Percentiles rank a stretch among this genome's conserved stretches.
These are phyloP conservation scores for Silene conica DNA, from an alignment of 148 eudicot species.

Conservation along the genomic window DNA sequence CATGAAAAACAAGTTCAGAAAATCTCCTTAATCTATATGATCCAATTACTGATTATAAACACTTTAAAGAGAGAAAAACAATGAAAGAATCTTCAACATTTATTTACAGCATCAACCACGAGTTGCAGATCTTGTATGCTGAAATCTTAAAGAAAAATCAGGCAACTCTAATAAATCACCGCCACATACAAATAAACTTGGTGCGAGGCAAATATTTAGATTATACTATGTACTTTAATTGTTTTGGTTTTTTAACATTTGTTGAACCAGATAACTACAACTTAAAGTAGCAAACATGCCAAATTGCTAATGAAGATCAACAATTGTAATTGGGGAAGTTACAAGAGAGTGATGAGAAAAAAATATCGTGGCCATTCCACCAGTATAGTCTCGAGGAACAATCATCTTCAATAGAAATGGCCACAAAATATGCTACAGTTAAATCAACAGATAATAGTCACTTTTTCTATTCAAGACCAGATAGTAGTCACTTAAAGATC, in stretches of 20 bases:
- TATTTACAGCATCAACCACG: neutral
- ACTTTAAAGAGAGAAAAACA: neutral
- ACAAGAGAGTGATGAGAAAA: neutral
- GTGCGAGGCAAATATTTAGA: neutral
- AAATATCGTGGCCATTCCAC: slow-evolving; percentile 80
- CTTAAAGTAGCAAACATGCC: neutral
- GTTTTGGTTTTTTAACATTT: neutral
- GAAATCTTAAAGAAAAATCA: neutral
- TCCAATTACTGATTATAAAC: neutral
- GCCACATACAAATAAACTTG: neutral
- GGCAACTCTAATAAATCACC: neutral
- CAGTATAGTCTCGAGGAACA: slow-evolving; percentile 73
- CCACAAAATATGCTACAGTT: slow-evolving; percentile 86
- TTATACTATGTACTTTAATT: neutral
- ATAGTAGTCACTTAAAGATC: neutral
- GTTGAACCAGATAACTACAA: neutral
- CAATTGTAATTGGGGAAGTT: neutral
- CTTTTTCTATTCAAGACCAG: neutral
- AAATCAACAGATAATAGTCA: neutral
- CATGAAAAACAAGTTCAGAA: no score
- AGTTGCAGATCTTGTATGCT: neutral
- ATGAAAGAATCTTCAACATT: neutral
- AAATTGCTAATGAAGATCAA: neutral
- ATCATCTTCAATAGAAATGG: slow-evolving; percentile 95
- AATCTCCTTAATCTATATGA: no score